phyloP scores from a whole-genome alignment of 805 yeast species.

The Wickerhamiella bombiphila region DNA sequence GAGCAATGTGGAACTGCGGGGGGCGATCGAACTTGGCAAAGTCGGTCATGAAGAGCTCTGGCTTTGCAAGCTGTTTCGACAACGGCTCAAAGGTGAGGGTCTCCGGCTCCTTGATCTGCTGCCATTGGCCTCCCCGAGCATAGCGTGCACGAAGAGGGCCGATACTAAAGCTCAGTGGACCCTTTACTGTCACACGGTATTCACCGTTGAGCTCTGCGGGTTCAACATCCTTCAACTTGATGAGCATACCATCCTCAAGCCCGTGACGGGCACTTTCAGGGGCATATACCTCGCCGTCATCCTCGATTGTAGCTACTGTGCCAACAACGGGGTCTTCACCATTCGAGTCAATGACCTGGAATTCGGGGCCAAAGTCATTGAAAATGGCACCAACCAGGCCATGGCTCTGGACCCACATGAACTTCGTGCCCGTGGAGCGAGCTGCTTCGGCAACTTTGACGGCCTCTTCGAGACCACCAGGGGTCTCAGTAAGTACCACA shows the following conservation, averaged over 20 bases:
- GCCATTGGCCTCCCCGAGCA: constrained; percentile 73
- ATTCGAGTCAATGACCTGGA: constrained; percentile 66
- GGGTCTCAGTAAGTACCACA: constrained; percentile 71
- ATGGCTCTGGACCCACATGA: constrained; percentile 64
- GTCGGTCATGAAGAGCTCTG: constrained; percentile 72
- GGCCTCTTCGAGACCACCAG: constrained; percentile 46
- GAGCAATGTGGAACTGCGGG: constrained; percentile 77
- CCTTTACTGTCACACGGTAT: constrained; percentile 65
- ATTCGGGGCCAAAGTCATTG: constrained; percentile 76
- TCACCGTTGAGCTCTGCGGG: constrained; percentile 69
- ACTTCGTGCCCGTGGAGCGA: constrained; percentile 59
- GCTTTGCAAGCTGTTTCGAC: constrained; percentile 48
- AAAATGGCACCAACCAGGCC: constrained; percentile 84
- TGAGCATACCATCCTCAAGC: constrained; percentile 79
- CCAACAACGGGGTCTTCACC: constrained; percentile 91
- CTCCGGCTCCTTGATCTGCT: constrained; percentile 79
- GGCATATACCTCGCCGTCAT: constrained; percentile 82
- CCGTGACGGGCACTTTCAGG: constrained; percentile 89
- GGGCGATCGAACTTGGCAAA: constrained; percentile 92
- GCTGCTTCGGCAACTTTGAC: constrained; percentile 60
- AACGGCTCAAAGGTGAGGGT: constrained; percentile 49
- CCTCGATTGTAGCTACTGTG: constrained; percentile 76
- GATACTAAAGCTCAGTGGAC: constrained; percentile 87
- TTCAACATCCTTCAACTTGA: constrained; percentile 71
- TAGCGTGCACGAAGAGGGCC: constrained; percentile 40